Percentiles rank a stretch among this genome's conserved stretches.
Conservation (phyloP, 2,329 filamentous ascomycete genomes). For the Botrytis galanthina region DNA sequence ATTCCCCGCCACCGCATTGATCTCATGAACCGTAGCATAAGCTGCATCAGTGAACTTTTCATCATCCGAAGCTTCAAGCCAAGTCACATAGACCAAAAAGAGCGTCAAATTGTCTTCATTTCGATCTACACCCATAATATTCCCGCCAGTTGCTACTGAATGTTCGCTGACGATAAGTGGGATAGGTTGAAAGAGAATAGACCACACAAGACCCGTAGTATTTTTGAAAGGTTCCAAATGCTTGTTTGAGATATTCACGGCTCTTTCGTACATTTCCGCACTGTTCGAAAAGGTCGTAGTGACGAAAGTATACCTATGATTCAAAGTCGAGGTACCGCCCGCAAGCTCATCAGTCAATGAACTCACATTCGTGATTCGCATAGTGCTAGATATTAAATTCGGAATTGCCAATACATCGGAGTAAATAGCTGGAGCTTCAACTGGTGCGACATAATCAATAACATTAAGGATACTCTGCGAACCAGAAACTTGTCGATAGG, state of each 20-base stretch:
- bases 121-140: neutral
- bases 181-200: neutral
- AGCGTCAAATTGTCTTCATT: neutral
- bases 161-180: neutral
- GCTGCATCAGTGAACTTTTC: slow-evolving; percentile 7
- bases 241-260: neutral
- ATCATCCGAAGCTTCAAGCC: slow-evolving; percentile 3
- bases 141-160: neutral
- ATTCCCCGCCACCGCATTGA: neutral
- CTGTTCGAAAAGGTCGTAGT: slow-evolving; percentile 6
- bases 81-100: neutral
- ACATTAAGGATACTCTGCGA: neutral
- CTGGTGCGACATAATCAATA: neutral
- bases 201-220: neutral
- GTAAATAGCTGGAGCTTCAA: neutral
- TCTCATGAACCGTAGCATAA: neutral
- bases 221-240: neutral
- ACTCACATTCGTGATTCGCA: slow-evolving; percentile 23
- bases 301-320: neutral
- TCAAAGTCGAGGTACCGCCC: neutral
- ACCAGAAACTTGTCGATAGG: neutral
- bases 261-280: neutral
- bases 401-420: neutral
- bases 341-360: slow-evolving; percentile 1
- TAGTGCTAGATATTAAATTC: slow-evolving; percentile 15